Evolutionary conservation across 2,329 filamentous ascomycete genomes (phyloP), one percentile per base, ranked within the genome.

Genomic region (Colletotrichum spaethianum): DNA sequence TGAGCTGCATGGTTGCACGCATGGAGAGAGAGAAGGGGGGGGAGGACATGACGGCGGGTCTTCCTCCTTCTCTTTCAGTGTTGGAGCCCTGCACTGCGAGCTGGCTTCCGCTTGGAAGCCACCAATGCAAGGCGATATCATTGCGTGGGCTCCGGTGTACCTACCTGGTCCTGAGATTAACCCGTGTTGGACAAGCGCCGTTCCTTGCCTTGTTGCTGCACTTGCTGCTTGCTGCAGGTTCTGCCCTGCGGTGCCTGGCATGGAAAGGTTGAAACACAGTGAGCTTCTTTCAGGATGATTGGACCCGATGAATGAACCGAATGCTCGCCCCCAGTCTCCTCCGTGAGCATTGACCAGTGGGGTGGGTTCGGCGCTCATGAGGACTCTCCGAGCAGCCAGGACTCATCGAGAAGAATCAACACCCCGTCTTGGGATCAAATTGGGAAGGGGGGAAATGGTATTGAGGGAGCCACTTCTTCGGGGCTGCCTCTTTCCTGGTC

Each of bases 81-180:
- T 26, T 40, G 33, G 53, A 38, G 1, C 56, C 38, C 26, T 44
- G 23, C 38, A 14, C 18, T 11, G 26, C 20, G 16, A n/a, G 61
- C 23, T 53, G 12, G 42, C 42, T 28, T 23, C 46, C 56, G 36
- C 14, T 36, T 8, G 31, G 42, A 59, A 52, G 23, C 26, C 52
- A 38, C 62, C 67, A 59, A 69, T 69, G 42, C 61, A 28, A 42
- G 44, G 63, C 42, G 52, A 57, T 28, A 44, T 52, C 46, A 50
- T 59, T 31, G 55, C 44, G 33, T 48, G 60, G 31, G 23, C 63
- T 57, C 40, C 23, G 63, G 40, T 46, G 40, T 26, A n/a, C 28
- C 31, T 26, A n/a, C 28, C 31, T 61, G 12, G 28, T 61, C 11
- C 18, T 20, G 59, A n/a, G 38, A 33, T 14, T 56, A 56, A 40